phyloP scores from a whole-genome alignment of 2,329 filamentous ascomycete species.

The Parasarocladium wereldwijsianum region DNA sequence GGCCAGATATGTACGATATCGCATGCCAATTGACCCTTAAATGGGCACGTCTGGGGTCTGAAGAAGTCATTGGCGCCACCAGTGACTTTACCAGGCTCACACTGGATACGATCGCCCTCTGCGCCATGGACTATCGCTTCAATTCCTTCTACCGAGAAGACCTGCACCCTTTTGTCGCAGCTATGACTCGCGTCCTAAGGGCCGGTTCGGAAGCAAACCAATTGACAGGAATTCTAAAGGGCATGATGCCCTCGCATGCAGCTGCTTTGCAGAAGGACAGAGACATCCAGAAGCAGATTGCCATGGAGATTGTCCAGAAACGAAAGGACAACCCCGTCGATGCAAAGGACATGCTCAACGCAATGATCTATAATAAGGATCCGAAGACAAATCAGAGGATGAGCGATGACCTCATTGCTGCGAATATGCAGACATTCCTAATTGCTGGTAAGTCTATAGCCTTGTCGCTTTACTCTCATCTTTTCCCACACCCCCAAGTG shows the following conservation, averaged over 20 bases:
- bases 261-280: constrained; percentile 17
- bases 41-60: constrained; percentile 48
- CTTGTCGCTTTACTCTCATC: background rate
- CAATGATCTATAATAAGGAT: constrained; percentile 50
- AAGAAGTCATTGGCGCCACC: constrained; percentile 39
- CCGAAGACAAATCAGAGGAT: constrained; percentile 47
- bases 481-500: background rate
- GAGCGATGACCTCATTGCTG: constrained; percentile 41
- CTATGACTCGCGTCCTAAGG: constrained; percentile 44
- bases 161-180: constrained; percentile 53
- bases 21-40: constrained; percentile 51
- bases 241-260: background rate
- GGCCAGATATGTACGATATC: constrained; percentile 53
- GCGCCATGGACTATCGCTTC: constrained; percentile 58
- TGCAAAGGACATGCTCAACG: constrained; percentile 53
- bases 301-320: constrained; percentile 35
- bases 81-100: constrained; percentile 62
- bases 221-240: background rate
- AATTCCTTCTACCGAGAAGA: constrained; percentile 59
- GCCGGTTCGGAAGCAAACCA: constrained; percentile 32
- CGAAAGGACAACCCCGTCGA: constrained; percentile 32
- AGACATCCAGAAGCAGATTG: constrained; percentile 28
- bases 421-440: constrained; percentile 59
- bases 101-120: constrained; percentile 57
- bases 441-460: constrained; percentile 27